These are phyloP conservation scores for Termitomyces bulborhizus DNA, from an alignment of 768 basidiomycete species.

Conservation along the genomic window DNA sequence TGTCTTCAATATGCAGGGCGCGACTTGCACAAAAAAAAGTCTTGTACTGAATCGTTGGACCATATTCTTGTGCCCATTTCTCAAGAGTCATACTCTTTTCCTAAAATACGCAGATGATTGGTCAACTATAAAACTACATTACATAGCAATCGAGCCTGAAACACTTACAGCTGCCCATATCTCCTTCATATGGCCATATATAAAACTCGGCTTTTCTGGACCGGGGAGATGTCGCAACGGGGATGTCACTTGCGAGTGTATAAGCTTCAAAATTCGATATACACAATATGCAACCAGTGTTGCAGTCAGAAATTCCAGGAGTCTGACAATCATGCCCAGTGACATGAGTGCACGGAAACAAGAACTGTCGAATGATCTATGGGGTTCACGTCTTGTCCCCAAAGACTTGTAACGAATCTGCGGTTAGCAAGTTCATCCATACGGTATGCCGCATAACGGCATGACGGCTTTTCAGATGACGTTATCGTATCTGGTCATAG, in stretches of 20 bases:
- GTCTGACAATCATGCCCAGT: neutral
- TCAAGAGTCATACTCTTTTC: constrained; percentile 22
- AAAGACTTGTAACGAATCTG: neutral
- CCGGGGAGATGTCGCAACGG: constrained; percentile 45
- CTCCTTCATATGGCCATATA: constrained; percentile 45
- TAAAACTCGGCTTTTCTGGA: constrained; percentile 34
- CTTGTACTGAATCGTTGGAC: constrained; percentile 12
- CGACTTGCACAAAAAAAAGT: constrained; percentile 36
- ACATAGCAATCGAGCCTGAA: neutral
- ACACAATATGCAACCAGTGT: constrained; percentile 19
- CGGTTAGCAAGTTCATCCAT: too few relatives aligned
- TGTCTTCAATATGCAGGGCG: neutral
- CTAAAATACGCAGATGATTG: constrained; percentile 11
- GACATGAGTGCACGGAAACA: neutral
- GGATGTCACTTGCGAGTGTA: constrained; percentile 30
- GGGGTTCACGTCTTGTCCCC: neutral
- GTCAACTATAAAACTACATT: neutral
- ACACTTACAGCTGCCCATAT: constrained; percentile 33
- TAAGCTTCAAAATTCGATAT: constrained; percentile 26
- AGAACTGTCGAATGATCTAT: neutral
- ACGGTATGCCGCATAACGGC: neutral
- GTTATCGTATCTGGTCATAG: neutral
- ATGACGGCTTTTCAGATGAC: neutral
- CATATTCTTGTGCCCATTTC: constrained; percentile 12
- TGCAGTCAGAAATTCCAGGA: constrained; percentile 12